Conservation (phyloP, 495 filamentous ascomycete species). For the Thozetella sp. region DNA sequence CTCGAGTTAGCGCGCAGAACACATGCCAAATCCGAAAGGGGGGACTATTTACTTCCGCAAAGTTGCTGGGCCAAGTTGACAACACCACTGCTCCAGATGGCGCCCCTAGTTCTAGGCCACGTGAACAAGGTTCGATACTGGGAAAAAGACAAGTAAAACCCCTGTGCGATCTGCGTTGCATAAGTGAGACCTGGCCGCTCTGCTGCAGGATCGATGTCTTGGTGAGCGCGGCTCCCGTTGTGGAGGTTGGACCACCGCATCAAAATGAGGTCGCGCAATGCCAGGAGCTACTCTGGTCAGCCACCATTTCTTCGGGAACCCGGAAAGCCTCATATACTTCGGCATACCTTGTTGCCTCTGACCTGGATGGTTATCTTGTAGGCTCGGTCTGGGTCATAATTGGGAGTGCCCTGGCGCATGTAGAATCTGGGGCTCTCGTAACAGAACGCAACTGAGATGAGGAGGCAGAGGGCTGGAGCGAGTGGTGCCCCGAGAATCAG, state of each 20-base stretch:
- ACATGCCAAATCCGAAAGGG: background rate
- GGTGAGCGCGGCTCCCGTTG: background rate
- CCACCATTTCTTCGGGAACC: background rate
- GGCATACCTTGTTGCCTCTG: conserved; percentile 21
- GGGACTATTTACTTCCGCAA: conserved; percentile 24
- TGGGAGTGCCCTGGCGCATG: conserved; percentile 20
- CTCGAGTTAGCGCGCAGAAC: background rate
- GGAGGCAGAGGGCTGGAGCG: conserved; percentile 23
- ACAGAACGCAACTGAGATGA: conserved; percentile 25
- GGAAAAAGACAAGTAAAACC: background rate
- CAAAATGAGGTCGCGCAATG: conserved; percentile 26
- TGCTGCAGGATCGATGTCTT: conserved; percentile 6
- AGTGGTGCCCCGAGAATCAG: conserved; percentile 27
- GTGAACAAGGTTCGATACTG: conserved; percentile 24
- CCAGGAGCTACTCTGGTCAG: conserved; percentile 21
- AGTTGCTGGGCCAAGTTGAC: conserved; percentile 29
- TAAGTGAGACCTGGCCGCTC: conserved; percentile 3
- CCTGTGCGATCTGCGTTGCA: conserved; percentile 3
- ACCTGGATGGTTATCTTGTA: conserved; percentile 19
- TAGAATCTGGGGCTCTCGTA: conserved; percentile 31
- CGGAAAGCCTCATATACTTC: too few species aligned
- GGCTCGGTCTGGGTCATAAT: conserved; percentile 23
- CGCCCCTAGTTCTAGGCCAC: conserved; percentile 23
- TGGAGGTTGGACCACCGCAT: conserved; percentile 22
- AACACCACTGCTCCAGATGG: conserved; percentile 23